Percentiles rank a stretch among this genome's conserved stretches.
phyloP scores from a whole-genome alignment of 1,284 basidiomycete species.

The Tausonia pullulans region DNA sequence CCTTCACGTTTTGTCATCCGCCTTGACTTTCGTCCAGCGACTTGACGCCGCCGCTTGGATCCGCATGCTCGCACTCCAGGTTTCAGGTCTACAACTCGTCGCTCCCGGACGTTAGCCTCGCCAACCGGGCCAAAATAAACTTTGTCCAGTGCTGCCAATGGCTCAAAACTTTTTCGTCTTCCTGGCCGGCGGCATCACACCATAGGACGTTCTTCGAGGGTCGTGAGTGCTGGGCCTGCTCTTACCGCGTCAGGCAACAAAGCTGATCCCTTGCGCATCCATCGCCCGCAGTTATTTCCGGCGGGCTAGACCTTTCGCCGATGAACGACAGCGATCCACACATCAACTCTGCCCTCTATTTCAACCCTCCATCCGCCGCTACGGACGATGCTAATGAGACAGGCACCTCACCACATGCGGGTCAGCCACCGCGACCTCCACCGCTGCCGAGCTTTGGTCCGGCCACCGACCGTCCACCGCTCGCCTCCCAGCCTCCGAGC shows the following conservation, averaged over 20 bases:
- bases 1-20: background rate
- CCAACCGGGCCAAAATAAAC: slow-evolving; percentile 24
- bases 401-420: too few species aligned
- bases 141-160: slow-evolving; percentile 32
- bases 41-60: too few species aligned
- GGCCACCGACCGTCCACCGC: background rate
- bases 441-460: too few species aligned
- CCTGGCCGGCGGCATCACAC: slow-evolving; percentile 30
- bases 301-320: background rate
- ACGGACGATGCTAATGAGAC: too few species aligned
- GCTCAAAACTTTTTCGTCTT: slow-evolving; percentile 28
- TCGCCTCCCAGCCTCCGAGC: background rate
- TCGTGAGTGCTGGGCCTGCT: slow-evolving; percentile 19
- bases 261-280: background rate
- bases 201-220: slow-evolving; percentile 33
- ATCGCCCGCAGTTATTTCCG: background rate
- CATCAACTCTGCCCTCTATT: background rate
- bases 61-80: slow-evolving; percentile 7
- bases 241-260: background rate
- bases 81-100: slow-evolving; percentile 18
- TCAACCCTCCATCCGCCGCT: background rate
- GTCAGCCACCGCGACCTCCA: too few species aligned
- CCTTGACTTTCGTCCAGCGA: background rate
- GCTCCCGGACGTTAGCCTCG: slow-evolving; percentile 18
- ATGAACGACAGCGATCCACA: background rate